Conservation (phyloP, 306 rosid species). For the Fragaria ananassa region DNA sequence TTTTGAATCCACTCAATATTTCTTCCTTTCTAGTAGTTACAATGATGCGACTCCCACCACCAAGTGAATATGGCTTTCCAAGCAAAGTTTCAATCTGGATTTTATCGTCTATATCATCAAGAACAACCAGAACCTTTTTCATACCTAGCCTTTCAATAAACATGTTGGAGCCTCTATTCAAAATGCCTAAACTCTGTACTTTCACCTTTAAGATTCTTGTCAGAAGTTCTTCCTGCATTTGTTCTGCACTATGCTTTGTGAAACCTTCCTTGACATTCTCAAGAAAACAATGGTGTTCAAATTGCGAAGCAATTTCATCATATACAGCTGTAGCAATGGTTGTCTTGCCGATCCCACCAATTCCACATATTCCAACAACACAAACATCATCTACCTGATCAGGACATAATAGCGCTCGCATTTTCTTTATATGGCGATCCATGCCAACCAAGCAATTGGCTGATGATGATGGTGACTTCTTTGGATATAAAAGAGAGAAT, state of each 20-base stretch:
- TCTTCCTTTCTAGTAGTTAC: background rate
- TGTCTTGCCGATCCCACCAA: constrained; percentile 16
- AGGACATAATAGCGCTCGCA: background rate
- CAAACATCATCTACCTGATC: background rate
- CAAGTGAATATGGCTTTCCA: background rate
- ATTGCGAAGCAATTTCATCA: background rate
- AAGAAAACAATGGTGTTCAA: constrained; percentile 8
- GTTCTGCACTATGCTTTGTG: background rate
- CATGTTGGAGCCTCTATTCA: background rate
- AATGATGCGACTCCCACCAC: background rate
- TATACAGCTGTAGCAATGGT: background rate
- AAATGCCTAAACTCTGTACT: background rate
- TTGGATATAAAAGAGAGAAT: background rate
- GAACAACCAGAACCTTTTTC: background rate
- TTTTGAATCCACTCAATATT: background rate
- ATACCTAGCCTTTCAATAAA: background rate
- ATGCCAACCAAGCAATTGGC: constrained; percentile 4
- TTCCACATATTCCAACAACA: constrained; percentile 17
- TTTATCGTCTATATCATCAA: background rate
- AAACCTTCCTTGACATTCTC: constrained; percentile 7
- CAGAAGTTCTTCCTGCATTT: constrained; percentile 5
- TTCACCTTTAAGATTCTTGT: background rate
- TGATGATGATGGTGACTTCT: background rate
- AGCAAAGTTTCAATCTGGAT: background rate
- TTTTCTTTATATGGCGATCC: background rate